Conservation (phyloP, 257 asterid genomes). For the Solanum clarkiae region DNA sequence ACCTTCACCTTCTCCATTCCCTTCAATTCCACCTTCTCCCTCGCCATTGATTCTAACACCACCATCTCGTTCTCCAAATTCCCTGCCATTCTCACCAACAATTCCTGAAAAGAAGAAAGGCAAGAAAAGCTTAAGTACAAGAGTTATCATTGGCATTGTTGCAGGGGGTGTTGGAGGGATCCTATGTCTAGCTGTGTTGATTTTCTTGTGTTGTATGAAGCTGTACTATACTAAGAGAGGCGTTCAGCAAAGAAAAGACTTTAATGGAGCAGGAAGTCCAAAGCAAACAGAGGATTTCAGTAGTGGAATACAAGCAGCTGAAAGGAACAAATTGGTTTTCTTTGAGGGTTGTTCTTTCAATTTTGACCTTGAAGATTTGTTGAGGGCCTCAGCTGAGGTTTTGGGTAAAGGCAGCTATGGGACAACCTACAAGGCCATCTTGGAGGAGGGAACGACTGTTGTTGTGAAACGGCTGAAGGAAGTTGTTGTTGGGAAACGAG, state of each 20-base stretch:
- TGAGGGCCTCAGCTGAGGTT: slow-evolving; percentile 77
- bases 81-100: slow-evolving; percentile 20
- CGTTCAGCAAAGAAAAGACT: slow-evolving; percentile 11
- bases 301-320: slow-evolving; percentile 55
- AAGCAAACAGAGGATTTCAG: slow-evolving; percentile 38
- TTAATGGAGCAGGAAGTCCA: slow-evolving; percentile 11
- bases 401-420: slow-evolving; percentile 64
- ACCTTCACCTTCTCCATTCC: slow-evolving; percentile 16
- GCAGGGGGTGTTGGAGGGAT: slow-evolving; percentile 28
- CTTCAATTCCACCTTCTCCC: slow-evolving; percentile 13
- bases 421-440: slow-evolving; percentile 51
- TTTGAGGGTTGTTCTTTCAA: slow-evolving; percentile 26
- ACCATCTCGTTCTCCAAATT: slow-evolving; percentile 17
- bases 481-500: slow-evolving; percentile 40
- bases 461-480: slow-evolving; percentile 63
- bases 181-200: slow-evolving; percentile 10
- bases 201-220: slow-evolving; percentile 22
- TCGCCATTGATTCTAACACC: slow-evolving; percentile 10
- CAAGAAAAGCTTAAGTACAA: slow-evolving; percentile 30
- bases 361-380: slow-evolving; percentile 61
- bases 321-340: slow-evolving; percentile 54
- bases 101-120: slow-evolving; percentile 15
- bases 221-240: slow-evolving; percentile 12
- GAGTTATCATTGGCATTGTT: slow-evolving; percentile 34
- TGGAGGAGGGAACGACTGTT: slow-evolving; percentile 54